phyloP scores from a whole-genome alignment of 2,329 filamentous ascomycete genomes.

The Talaromyces verruculosus region DNA sequence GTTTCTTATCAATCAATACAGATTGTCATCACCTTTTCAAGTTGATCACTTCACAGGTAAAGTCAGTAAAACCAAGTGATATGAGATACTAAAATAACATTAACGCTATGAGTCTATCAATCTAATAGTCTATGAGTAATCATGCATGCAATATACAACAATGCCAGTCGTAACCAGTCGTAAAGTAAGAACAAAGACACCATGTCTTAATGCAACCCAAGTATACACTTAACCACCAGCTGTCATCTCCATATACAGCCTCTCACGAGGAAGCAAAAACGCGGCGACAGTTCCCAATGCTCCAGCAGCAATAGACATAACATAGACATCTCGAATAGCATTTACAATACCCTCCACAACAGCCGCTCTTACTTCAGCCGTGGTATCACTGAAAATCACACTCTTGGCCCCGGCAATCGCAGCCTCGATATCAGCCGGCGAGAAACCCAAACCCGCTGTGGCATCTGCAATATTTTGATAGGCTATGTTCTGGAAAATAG shows the following conservation, averaged over 20 bases:
- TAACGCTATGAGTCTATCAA: background rate
- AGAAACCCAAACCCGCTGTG: background rate
- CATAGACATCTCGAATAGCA: slow-evolving; percentile 11
- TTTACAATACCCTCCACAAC: slow-evolving; percentile 1
- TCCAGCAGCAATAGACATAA: slow-evolving; percentile 9
- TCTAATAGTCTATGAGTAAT: background rate
- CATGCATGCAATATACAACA: background rate
- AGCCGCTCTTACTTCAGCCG: slow-evolving; percentile 2
- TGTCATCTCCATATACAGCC: slow-evolving; percentile 6
- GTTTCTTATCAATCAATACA: background rate
- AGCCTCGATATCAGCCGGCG: slow-evolving; percentile 8
- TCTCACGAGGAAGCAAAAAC: slow-evolving; percentile 11
- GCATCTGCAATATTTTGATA: slow-evolving; percentile 6
- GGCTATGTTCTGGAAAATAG: slow-evolving; percentile 11
- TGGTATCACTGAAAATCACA: slow-evolving; percentile 9
- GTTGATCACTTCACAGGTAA: background rate
- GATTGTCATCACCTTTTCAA: background rate
- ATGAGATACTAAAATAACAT: background rate
- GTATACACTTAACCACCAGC: slow-evolving; percentile 7
- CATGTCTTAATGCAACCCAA: background rate
- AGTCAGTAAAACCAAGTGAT: background rate
- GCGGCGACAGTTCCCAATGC: slow-evolving; percentile 1
- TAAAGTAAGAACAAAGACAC: background rate
- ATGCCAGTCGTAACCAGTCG: background rate
- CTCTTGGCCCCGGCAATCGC: slow-evolving; percentile 14